A percentile compares a stretch with the other conserved stretches of the same genome.
phyloP scores from a whole-genome alignment of 2,329 filamentous ascomycete genomes.

The Aspergillus persii region DNA sequence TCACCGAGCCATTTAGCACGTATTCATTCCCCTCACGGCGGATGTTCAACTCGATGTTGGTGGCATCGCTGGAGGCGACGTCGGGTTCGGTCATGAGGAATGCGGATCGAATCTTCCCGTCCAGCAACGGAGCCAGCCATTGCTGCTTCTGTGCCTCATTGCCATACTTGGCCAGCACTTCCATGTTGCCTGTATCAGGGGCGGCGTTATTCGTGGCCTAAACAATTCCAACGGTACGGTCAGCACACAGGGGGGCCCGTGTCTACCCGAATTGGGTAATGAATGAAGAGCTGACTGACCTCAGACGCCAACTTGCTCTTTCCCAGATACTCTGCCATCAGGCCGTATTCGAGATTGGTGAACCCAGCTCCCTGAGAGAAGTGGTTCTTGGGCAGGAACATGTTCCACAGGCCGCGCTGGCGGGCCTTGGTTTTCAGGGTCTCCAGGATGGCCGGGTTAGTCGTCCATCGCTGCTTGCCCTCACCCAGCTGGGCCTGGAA shows the following conservation, averaged over 20 bases:
- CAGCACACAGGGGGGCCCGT: too few relatives aligned
- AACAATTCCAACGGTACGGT: background rate
- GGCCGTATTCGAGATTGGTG: constrained; percentile 91
- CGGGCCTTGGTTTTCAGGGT: constrained; percentile 82
- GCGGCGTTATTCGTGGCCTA: constrained; percentile 82
- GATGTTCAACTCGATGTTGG: constrained; percentile 85
- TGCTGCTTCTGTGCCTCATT: constrained; percentile 78
- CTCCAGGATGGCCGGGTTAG: constrained; percentile 78
- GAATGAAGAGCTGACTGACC: constrained; percentile 30
- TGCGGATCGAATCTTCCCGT: constrained; percentile 81
- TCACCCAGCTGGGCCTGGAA: constrained; percentile 76
- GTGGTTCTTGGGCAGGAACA: constrained; percentile 93
- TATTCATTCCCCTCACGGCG: constrained; percentile 80
- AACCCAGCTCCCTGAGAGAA: constrained; percentile 95
- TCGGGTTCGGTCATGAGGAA: constrained; percentile 95
- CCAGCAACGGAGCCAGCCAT: constrained; percentile 78
- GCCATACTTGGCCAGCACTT: constrained; percentile 88
- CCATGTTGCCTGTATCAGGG: constrained; percentile 94
- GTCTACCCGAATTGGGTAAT: too few relatives aligned
- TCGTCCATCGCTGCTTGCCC: constrained; percentile 73
- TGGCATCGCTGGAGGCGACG: constrained; percentile 85
- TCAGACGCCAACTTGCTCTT: constrained; percentile 80
- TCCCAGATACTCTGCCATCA: constrained; percentile 96
- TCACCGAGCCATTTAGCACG: constrained; percentile 80
- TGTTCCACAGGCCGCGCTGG: constrained; percentile 90